Evolutionary conservation across 345 rosid species (phyloP), one percentile per base, ranked within the genome.

Genomic region (Citrus reticulata): DNA sequence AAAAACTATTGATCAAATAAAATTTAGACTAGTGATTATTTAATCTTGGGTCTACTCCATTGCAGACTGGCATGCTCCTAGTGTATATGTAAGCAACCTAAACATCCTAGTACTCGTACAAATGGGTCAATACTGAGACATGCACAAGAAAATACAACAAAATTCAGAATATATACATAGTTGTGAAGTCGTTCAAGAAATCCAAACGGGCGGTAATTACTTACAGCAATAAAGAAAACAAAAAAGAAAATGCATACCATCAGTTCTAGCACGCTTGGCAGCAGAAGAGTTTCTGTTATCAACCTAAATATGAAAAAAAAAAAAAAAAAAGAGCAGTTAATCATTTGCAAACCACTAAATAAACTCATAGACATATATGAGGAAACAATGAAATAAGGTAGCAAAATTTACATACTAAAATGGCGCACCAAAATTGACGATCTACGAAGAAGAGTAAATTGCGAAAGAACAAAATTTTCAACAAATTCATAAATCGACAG

Each of bases 211-310:
- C 19, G 10, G n/a, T 17, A 30, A 64, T 16, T 64, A 30, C 35
- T 30, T 64, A 30, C 19, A 9, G 4, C 39, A 64, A 64, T 27
- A 14, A 29, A 62, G 32, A n/a, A 67, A 17, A 24, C 30, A 11
- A 9, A 59, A 54, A 22, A 35, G 37, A 35, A 30, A 55, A n/a
- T 24, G 2, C 81, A 54, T 88, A 96, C 99, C 99, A 75, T 96
- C 99, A 42, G 99, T 96, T 85, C 98, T 91, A 39, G 99, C 99
- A 25, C 98, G 98, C 90, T 94, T 96, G 39, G 97, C 91, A 0
- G 99, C 99, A 8, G 97, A 94, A 4, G 99, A 93, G 74, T 96
- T 96, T 84, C 98, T 90, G 89, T 82, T 93, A 83, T 96, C 99
- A 73, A 96, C 94, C 99, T 96, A 85, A 64, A 83, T 68, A 65